phyloP scores from a whole-genome alignment of 2,329 filamentous ascomycete genomes.

The Cordyceps javanica region DNA sequence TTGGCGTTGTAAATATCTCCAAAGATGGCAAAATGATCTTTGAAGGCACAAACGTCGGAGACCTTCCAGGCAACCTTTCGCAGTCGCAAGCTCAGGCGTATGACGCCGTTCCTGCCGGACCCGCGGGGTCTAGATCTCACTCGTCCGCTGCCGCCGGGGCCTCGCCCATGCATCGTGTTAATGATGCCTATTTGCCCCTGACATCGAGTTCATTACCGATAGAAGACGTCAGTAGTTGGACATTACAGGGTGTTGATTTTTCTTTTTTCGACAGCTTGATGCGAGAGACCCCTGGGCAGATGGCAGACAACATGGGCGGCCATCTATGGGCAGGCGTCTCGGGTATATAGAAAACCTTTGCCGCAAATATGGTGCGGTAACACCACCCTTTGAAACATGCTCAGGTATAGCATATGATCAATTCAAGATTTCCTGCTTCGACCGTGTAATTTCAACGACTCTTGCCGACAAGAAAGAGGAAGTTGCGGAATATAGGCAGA shows the following conservation, averaged over 20 bases:
- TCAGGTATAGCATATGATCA: too few species aligned
- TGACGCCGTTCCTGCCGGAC: neutral
- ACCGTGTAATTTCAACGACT: too few species aligned
- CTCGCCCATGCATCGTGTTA: neutral
- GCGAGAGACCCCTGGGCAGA: neutral
- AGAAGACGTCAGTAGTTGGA: neutral
- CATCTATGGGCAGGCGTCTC: neutral
- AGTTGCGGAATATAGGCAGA: too few species aligned
- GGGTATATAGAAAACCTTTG: neutral
- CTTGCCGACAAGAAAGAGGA: too few species aligned
- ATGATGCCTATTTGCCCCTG: neutral
- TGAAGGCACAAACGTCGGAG: neutral
- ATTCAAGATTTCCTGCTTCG: too few species aligned
- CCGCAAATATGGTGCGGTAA: too few species aligned
- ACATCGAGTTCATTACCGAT: neutral
- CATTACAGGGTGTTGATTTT: neutral
- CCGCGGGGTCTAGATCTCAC: neutral
- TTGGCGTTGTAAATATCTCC: neutral
- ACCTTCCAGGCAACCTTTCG: neutral
- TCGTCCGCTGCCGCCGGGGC: neutral
- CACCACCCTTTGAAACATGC: too few species aligned
- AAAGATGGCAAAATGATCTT: neutral
- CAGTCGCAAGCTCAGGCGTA: neutral
- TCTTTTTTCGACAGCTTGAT: neutral
- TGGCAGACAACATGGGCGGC: neutral